Base-by-base conservation (phyloP, 495 filamentous ascomycete species). In the Antarctomyces pellizariae region DNA sequence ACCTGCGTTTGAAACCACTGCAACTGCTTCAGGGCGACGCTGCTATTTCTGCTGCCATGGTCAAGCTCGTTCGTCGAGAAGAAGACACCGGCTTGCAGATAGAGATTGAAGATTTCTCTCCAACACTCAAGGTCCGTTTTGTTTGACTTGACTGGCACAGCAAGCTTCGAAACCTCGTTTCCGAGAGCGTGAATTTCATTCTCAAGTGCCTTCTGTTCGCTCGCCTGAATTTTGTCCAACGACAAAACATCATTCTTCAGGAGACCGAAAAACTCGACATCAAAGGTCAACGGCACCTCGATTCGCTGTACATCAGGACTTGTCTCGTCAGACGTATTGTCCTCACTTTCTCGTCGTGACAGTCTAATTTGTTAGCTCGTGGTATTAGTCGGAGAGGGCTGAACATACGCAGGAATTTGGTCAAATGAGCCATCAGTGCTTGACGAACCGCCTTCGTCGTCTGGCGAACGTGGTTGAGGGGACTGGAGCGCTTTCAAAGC, bases 81-180 rank as follows among this genome's bases (percentile, higher is more conserved):
- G 48, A 82, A 82, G 5, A 79, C 51, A n/a, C 61, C 50, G 4
- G 59, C 62, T 18, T 77, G 63, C 13, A 71, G 43, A 35, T 82
- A 82, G 1, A 75, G 41, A 22, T 68, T 60, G 36, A 82, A 76
- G 22, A 82, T 66, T 32, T 66, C 57, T 22, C 75, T 64, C 75
- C 75, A 82, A 15, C 55, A 53, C 28, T 66, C 64, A 13, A 79
- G 43, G 37, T 80, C 71, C n/a, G 57, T 62, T 35, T 58, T 71
- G 30, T 48, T 45, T 15, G 39, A 28, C 18, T 48, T 53, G 5
- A 58, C 49, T 7, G 74, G 74, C 33, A 56, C 52, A 3, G 71
- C 58, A 3, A 73, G 53, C 13, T 46, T 46, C n/a, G 60, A 44
- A 11, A 82, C 47, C 9, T 58, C 50, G 7, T 52, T 44, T 2